Conservation (phyloP, 2,329 filamentous ascomycete genomes). For the Colletotrichum sp. region DNA sequence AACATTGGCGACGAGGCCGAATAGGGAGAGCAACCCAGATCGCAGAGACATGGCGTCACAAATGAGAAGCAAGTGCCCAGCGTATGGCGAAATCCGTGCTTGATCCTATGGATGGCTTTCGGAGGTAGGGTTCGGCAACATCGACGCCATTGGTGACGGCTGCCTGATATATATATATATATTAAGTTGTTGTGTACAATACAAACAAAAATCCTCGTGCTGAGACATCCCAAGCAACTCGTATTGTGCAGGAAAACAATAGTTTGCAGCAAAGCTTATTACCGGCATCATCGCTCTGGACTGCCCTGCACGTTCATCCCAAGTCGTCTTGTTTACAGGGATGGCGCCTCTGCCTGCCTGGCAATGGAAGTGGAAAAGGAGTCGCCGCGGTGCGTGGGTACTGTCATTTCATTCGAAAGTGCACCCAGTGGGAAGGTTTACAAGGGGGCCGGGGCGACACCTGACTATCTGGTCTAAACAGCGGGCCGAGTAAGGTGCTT, state of each 20-base stretch:
- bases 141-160: background rate
- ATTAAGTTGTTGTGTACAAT: background rate
- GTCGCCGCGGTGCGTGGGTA: background rate
- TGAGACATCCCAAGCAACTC: background rate
- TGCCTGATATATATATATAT: background rate
- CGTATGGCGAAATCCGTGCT: background rate
- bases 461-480: background rate
- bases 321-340: background rate
- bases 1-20: background rate
- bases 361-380: background rate
- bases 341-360: background rate
- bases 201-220: background rate
- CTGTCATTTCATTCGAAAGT: background rate
- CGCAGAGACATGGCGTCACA: background rate
- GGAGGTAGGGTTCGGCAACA: background rate
- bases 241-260: background rate
- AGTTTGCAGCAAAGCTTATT: background rate
- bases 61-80: background rate
- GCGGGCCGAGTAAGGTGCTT: background rate
- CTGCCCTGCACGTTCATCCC: slow-evolving; percentile 7
- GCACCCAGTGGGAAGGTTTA: background rate
- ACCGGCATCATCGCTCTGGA: slow-evolving; percentile 1
- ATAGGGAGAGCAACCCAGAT: background rate
- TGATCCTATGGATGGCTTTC: background rate
- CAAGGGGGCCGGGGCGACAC: background rate